Conservation (phyloP, 2,329 filamentous ascomycete species). For the Cladosporium sp. region DNA sequence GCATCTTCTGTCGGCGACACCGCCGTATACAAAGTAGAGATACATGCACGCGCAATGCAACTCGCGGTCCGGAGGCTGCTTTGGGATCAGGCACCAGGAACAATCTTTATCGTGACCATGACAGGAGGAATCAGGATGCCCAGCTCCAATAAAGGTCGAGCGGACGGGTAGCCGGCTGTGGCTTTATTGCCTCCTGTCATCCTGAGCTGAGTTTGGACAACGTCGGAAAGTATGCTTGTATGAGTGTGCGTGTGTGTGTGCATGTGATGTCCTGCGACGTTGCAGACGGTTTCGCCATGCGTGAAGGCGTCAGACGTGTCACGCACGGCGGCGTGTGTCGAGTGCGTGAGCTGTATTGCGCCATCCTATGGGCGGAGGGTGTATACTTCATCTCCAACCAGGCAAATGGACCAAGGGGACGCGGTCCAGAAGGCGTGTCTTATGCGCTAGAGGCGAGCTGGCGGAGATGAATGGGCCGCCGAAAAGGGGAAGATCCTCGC, state of each 20-base stretch:
- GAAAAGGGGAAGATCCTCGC: constrained; percentile 15
- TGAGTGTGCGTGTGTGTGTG: neutral
- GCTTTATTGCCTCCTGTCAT: constrained; percentile 19
- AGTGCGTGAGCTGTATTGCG: neutral
- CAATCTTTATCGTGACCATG: neutral
- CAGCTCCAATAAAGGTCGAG: constrained; percentile 14
- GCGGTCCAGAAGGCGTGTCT: constrained; percentile 13
- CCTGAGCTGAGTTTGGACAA: constrained; percentile 3
- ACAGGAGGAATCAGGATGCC: neutral
- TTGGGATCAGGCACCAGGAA: constrained; percentile 17
- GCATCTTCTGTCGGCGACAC: neutral
- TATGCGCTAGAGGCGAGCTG: constrained; percentile 16
- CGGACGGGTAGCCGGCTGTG: constrained; percentile 18
- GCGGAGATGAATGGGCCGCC: constrained; percentile 12
- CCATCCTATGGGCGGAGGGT: neutral
- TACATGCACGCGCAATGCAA: constrained; percentile 10
- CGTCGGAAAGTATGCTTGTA: neutral
- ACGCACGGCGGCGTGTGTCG: neutral
- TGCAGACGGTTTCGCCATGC: neutral
- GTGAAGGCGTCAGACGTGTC: neutral
- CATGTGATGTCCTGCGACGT: neutral
- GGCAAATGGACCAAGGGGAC: neutral
- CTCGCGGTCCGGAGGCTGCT: constrained; percentile 3
- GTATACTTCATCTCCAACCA: constrained; percentile 11
- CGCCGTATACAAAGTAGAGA: neutral